These are phyloP conservation scores for Lepiota subincarnata DNA, from an alignment of 768 basidiomycete species.

Conservation along the genomic window DNA sequence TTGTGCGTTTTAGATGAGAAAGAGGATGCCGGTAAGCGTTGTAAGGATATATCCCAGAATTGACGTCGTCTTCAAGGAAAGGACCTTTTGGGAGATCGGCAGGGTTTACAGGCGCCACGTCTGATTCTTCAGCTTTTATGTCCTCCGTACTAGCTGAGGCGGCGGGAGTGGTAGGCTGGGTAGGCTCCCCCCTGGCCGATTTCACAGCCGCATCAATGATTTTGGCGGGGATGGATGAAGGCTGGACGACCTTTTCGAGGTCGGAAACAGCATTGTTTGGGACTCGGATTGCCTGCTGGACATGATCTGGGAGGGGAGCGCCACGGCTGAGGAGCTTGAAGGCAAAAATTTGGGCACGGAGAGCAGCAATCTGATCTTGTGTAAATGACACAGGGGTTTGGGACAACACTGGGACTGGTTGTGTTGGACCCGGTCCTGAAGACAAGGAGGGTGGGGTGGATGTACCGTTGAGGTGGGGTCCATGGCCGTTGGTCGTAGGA, in stretches of 20 bases:
- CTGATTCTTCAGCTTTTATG: constrained; percentile 56
- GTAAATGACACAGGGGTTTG: constrained; percentile 80
- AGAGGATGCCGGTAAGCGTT: constrained; percentile 88
- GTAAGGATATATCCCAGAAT: constrained; percentile 86
- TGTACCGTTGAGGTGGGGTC: constrained; percentile 37
- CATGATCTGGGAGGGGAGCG: constrained; percentile 59
- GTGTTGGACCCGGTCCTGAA: constrained; percentile 47
- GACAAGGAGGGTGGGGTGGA: constrained; percentile 38
- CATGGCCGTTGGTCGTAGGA: constrained; percentile 46
- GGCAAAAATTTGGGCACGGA: constrained; percentile 81
- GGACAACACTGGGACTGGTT: constrained; percentile 45
- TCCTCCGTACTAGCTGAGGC: constrained; percentile 33
- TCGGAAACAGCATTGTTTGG: constrained; percentile 58
- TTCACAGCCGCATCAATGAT: constrained; percentile 76
- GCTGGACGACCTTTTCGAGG: constrained; percentile 61
- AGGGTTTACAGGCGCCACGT: constrained; percentile 40
- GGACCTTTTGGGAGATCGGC: constrained; percentile 68
- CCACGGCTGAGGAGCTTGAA: constrained; percentile 70
- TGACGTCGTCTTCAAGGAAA: constrained; percentile 73
- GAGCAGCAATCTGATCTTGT: constrained; percentile 63
- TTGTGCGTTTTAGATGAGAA: constrained; percentile 65
- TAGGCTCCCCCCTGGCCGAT: constrained; percentile 52
- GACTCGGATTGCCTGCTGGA: constrained; percentile 68
- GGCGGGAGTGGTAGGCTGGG: constrained; percentile 22
- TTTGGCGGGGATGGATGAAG: constrained; percentile 53